Evolutionary conservation across 371 early-diverging fungal genomes (phyloP), one percentile per base, ranked within the genome.

Genomic region (Mortierella sp.): DNA sequence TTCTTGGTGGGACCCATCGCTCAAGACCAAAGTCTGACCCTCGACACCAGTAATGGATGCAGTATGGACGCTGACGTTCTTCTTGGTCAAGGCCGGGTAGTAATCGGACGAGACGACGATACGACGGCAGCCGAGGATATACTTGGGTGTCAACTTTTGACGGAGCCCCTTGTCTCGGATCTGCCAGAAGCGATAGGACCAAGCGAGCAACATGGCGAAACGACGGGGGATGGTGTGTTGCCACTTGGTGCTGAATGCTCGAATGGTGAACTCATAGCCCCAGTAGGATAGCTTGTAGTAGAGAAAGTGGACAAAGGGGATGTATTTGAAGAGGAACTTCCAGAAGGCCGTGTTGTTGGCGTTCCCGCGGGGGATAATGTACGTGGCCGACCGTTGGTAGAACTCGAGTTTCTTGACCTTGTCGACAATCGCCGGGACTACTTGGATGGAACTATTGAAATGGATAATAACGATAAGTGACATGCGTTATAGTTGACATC

Each of bases 111-210:
- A 89, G 26, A 88, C 80, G 26, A 86, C 83, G 41, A 92, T 73
- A 37, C 94, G 91, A 47, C 91, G 91, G 79, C 92, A 92, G 7
- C 91, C 91, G 22, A 87, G 66, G 2, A 85, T 76, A 68, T 89
- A 89, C 14, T 79, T 74, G 6, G 91, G 90, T 0, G 89, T 87
- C 34, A 89, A 48, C 48, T 86, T 87, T 10, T 74, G 61, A 37
- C 86, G 85, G 14, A 90, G 76, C 11, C 66, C 77, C 22, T 83
- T 80, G 65, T 87, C 72, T n/a, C 82, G 73, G 14, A 84, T 66
- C 19, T 79, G 71, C 10, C 71, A 68, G 55, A 73, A 37, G 37
- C 87, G 82, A 50, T 70, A 75, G 19, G 78, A 7, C 72, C 72
- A 76, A 29, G 77, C 73, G 2, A 76, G 10, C 2, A 55, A 47